Base-by-base conservation (phyloP, 257 asterid genomes). In the Hygrophila difformis region DNA sequence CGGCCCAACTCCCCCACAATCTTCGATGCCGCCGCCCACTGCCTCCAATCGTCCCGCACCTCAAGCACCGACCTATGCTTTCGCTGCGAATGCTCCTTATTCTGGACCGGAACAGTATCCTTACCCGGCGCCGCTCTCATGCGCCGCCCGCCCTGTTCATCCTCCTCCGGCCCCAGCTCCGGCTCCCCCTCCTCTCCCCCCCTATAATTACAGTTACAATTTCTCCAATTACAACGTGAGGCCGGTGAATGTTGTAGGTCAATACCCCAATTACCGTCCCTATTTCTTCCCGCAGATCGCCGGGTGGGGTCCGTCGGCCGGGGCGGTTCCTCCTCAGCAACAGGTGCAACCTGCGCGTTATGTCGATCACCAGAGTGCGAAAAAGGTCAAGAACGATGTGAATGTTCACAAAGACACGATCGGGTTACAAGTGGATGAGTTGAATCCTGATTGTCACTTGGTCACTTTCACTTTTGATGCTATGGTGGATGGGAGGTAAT, bases 401-500 rank as follows among this genome's bases (percentile, higher is more conserved):
- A 88, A 88, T 65, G 76, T 88, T 56, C 94, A 86, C 40, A 84
- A 79, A 52, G 96, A 81, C 46, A 84, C 93, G 1, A 70, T 88
- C 24, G 70, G 31, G 75, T 62, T 88, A 53, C 78, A 74, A 34
- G 48, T 26, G 31, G 31, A 26, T 26, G 31, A 26, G 8, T 8
- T 26, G 7, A 26, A 26, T 8, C 31, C 31, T 3, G 8, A 26
- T 26, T 26, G 31, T 8, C 31, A 26, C 8, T 26, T 26, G 4
- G 7, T 26, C 31, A 3, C 1, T 5, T 26, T 26, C 31, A 26
- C 31, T 26, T 26, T 26, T 26, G 31, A 26, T 26, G 31, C 1
- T 26, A 3, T 26, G 31, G 31, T 26, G 31, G 31, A 26, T 26
- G 8, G 0, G 31, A 26, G 31, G 31, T 26, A 26, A 3, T 26